Percentiles rank a stretch among this genome's conserved stretches.
phyloP scores from a whole-genome alignment of 2,329 filamentous ascomycete species.

The Aspergillus uvarum region DNA sequence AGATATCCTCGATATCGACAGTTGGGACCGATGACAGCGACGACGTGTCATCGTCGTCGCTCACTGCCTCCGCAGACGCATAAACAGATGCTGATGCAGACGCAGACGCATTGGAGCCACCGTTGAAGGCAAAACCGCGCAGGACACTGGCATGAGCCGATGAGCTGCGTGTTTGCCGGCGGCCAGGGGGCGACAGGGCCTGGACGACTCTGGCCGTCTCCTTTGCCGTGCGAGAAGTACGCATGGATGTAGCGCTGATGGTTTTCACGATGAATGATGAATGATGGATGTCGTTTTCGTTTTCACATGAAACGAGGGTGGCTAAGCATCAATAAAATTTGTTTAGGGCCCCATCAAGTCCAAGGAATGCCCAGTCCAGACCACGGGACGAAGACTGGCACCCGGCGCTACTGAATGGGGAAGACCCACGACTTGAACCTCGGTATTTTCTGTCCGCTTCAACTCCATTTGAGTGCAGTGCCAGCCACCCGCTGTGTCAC shows the following conservation, averaged over 20 bases:
- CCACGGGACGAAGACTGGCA: conserved; percentile 2
- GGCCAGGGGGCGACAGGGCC: conserved; percentile 42
- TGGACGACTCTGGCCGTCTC: conserved; percentile 60
- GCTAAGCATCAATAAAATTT: conserved; percentile 15
- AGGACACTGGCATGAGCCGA: conserved; percentile 25
- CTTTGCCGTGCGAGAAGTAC: conserved; percentile 58
- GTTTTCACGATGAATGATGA: background rate
- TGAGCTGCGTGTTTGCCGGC: conserved; percentile 48
- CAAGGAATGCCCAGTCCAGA: conserved; percentile 10
- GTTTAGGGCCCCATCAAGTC: background rate
- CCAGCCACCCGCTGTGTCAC: background rate
- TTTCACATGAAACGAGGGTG: conserved; percentile 23
- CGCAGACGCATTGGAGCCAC: conserved; percentile 28
- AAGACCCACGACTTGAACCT: conserved; percentile 17
- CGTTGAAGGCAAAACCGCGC: conserved; percentile 29
- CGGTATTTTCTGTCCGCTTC: conserved; percentile 3
- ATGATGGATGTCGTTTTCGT: conserved; percentile 2
- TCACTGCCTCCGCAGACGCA: conserved; percentile 22
- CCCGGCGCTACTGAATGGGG: conserved; percentile 12
- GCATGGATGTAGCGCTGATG: conserved; percentile 43
- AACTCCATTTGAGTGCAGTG: background rate
- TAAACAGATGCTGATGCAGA: conserved; percentile 16
- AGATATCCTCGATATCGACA: conserved; percentile 60
- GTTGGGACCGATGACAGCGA: conserved; percentile 39
- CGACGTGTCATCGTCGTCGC: conserved; percentile 34